A percentile compares a stretch with the other conserved stretches of the same genome.
Evolutionary conservation across 768 basidiomycete genomes (phyloP).

Genomic region (Mycena vulgaris): DNA sequence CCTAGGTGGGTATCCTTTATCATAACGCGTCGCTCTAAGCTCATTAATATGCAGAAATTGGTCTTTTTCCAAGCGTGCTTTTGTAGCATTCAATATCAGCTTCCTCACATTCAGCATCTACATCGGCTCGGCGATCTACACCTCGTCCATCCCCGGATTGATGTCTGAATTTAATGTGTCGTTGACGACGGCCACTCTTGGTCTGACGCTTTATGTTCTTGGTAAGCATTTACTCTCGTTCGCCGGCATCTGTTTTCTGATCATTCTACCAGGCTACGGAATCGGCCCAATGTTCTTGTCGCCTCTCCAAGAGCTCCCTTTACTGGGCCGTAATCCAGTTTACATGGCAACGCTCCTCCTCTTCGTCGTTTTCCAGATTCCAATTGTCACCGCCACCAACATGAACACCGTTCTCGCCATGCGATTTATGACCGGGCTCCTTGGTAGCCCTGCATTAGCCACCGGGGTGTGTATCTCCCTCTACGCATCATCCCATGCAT

Average conservation of each 20-base stretch:
- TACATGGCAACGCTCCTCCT: constrained; percentile 50
- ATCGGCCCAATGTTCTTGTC: constrained; percentile 47
- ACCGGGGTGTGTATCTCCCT: too few relatives aligned
- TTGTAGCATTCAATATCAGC: constrained; percentile 49
- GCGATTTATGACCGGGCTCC: constrained; percentile 51
- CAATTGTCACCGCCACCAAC: constrained; percentile 48
- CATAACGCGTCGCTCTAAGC: background rate
- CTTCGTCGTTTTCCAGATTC: constrained; percentile 52
- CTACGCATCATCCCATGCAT: too few relatives aligned
- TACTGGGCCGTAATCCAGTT: constrained; percentile 48
- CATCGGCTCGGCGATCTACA: too few relatives aligned
- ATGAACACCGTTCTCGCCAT: constrained; percentile 48
- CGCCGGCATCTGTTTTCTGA: too few relatives aligned
- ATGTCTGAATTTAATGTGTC: background rate
- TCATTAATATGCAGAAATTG: constrained; percentile 41
- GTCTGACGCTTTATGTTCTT: too few relatives aligned
- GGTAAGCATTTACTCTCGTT: too few relatives aligned
- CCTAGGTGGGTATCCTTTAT: constrained; percentile 37
- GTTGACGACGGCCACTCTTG: too few relatives aligned
- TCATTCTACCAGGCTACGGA: constrained; percentile 22
- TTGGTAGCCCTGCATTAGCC: constrained; percentile 50
- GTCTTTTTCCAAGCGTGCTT: constrained; percentile 45
- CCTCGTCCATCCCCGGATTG: constrained; percentile 44
- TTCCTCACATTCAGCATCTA: constrained; percentile 49
- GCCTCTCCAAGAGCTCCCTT: constrained; percentile 50